Evolutionary conservation across 768 basidiomycete species (phyloP).

Genomic region (Lactarius vividus): DNA sequence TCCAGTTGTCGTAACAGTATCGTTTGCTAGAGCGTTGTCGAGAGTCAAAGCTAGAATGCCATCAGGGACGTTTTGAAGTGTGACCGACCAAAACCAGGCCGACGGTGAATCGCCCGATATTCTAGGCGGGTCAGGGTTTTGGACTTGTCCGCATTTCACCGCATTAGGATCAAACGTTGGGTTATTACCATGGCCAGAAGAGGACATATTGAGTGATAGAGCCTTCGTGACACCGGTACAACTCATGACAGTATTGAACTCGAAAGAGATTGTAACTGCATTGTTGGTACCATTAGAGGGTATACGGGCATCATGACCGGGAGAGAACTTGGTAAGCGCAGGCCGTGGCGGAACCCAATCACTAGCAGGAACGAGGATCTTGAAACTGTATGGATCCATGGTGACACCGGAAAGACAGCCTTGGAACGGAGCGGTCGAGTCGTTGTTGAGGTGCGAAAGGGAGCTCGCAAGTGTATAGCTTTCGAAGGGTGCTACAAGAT

Average conservation of each 20-base stretch:
- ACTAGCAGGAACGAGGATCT: slow-evolving; percentile 64
- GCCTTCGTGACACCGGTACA: slow-evolving; percentile 65
- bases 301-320: slow-evolving; percentile 85
- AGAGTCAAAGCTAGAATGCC: slow-evolving; percentile 77
- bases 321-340: slow-evolving; percentile 72
- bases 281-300: slow-evolving; percentile 49
- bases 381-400: slow-evolving; percentile 76
- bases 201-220: slow-evolving; percentile 65
- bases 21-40: slow-evolving; percentile 48
- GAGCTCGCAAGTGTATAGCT: slow-evolving; percentile 68
- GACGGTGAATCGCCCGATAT: slow-evolving; percentile 59
- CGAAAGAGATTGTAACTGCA: slow-evolving; percentile 62
- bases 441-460: slow-evolving; percentile 55
- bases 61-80: slow-evolving; percentile 71
- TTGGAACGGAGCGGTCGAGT: slow-evolving; percentile 58
- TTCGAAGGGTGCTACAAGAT: slow-evolving; percentile 84
- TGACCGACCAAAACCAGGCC: slow-evolving; percentile 71
- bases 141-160: slow-evolving; percentile 47
- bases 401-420: slow-evolving; percentile 71
- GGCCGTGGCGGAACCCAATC: slow-evolving; percentile 74
- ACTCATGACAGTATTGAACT: slow-evolving; percentile 77
- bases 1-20: slow-evolving; percentile 48
- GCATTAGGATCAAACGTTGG: slow-evolving; percentile 52
- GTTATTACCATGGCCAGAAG: slow-evolving; percentile 55
- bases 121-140: slow-evolving; percentile 45